phyloP scores from a whole-genome alignment of 1,284 basidiomycete species.

The Vanrija sp. region DNA sequence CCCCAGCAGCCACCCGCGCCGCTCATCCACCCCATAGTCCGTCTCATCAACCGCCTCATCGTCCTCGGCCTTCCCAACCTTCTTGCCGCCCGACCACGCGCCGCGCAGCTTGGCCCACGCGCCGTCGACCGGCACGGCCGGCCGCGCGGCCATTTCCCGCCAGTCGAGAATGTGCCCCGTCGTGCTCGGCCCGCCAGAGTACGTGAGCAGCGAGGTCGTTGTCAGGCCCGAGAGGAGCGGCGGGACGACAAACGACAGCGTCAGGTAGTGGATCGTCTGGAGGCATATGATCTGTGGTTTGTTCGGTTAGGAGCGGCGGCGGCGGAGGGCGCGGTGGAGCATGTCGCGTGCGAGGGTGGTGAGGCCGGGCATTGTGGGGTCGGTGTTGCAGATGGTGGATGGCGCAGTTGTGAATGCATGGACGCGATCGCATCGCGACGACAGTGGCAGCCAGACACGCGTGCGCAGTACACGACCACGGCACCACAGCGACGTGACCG shows the following conservation, averaged over 20 bases:
- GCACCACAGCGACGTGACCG: too few species aligned
- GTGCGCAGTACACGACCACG: too few species aligned
- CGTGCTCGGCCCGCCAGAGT: constrained; percentile 59
- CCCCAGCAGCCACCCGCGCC: constrained; percentile 81
- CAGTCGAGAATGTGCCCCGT: constrained; percentile 76
- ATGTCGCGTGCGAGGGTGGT: too few species aligned
- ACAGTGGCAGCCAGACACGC: too few species aligned
- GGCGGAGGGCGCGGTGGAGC: neutral
- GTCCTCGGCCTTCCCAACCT: constrained; percentile 30
- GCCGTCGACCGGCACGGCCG: constrained; percentile 60
- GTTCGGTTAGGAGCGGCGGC: neutral
- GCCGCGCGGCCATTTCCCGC: constrained; percentile 82
- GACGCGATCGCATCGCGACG: too few species aligned
- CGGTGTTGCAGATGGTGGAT: too few species aligned
- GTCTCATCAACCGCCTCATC: neutral
- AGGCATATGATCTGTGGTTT: constrained; percentile 73
- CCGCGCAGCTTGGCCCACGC: constrained; percentile 53
- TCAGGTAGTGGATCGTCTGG: constrained; percentile 88
- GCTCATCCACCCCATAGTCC: constrained; percentile 60
- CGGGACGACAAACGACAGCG: constrained; percentile 75
- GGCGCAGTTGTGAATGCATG: too few species aligned
- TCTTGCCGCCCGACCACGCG: constrained; percentile 50
- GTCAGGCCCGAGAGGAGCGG: constrained; percentile 72
- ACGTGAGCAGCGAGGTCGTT: constrained; percentile 65
- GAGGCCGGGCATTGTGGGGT: too few species aligned